Conservation (phyloP, 177 flowering plant species). For the Tripterygium wilfordii region DNA sequence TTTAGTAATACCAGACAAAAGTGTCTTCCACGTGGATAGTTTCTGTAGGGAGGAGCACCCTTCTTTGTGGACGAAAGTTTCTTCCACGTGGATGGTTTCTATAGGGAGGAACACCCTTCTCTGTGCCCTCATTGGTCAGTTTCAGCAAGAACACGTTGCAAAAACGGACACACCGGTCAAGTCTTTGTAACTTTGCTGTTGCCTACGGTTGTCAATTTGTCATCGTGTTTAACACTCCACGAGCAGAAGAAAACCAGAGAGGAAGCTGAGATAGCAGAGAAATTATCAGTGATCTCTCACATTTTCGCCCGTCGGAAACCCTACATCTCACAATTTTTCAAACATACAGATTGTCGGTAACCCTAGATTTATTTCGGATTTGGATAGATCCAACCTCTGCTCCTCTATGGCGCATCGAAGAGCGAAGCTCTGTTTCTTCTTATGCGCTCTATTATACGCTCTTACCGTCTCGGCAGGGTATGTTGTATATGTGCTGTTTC, state of each 20-base stretch:
- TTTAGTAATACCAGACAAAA: too few species aligned
- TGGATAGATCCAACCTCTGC: constrained; percentile 23
- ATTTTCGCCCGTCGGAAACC: too few species aligned
- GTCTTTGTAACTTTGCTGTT: constrained; percentile 4
- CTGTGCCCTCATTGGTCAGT: constrained; percentile 15
- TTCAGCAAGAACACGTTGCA: constrained; percentile 16
- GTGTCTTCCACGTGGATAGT: constrained; percentile 15
- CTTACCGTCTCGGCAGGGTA: constrained; percentile 27
- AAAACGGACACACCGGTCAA: background rate
- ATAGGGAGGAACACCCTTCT: constrained; percentile 6
- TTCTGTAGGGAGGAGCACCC: constrained; percentile 5
- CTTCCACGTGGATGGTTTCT: constrained; percentile 9
- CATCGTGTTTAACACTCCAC: too few species aligned
- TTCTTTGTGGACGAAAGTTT: too few species aligned
- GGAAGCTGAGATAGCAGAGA: background rate
- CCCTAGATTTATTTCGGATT: background rate
- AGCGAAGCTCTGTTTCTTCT: constrained; percentile 13
- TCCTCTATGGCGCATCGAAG: constrained; percentile 27
- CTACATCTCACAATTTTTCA: too few species aligned
- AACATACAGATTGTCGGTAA: too few species aligned
- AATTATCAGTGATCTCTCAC: background rate
- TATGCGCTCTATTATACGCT: constrained; percentile 21
- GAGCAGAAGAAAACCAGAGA: background rate
- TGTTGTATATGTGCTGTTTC: too few species aligned
- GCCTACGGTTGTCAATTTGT: too few species aligned